Percentiles rank a stretch among this genome's conserved stretches.
These are phyloP conservation scores for Cordyceps tenuipes DNA, from an alignment of 2,329 filamentous ascomycete species.

Conservation along the genomic window DNA sequence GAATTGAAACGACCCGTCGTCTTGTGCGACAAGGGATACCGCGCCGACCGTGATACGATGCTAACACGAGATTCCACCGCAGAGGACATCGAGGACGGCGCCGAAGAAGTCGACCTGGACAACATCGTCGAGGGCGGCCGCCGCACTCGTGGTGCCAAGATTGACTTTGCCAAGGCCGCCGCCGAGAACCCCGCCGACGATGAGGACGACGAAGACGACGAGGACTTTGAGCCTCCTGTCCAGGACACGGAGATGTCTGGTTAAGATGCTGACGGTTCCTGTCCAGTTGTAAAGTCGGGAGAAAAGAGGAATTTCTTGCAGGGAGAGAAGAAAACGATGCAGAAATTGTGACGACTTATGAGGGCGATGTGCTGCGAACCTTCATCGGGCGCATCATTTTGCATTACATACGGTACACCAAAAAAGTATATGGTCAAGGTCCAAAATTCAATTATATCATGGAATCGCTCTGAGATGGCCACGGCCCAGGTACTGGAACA, in stretches of 20 bases:
- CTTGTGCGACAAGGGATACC: background rate
- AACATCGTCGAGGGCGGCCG: constrained; percentile 76
- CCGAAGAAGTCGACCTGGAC: constrained; percentile 82
- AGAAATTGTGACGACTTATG: background rate
- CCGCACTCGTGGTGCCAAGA: constrained; percentile 85
- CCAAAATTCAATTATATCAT: background rate
- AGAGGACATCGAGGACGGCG: constrained; percentile 64
- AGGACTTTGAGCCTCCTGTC: constrained; percentile 54
- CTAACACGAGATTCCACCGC: constrained; percentile 9
- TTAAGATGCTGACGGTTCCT: constrained; percentile 16
- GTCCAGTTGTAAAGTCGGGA: background rate
- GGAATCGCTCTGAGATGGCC: background rate
- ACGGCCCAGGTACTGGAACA: background rate
- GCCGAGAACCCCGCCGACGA: constrained; percentile 67
- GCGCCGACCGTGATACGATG: background rate
- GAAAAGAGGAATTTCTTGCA: background rate
- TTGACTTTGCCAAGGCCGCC: constrained; percentile 89
- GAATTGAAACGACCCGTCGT: constrained; percentile 17
- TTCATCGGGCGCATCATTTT: background rate
- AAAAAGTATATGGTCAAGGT: background rate
- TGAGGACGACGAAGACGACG: constrained; percentile 72
- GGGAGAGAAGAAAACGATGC: too few relatives aligned
- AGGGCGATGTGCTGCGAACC: background rate
- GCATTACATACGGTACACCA: background rate
- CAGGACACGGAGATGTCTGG: constrained; percentile 61